phyloP scores from a whole-genome alignment of 2,329 filamentous ascomycete species.

The Knoxdaviesia proteae region DNA sequence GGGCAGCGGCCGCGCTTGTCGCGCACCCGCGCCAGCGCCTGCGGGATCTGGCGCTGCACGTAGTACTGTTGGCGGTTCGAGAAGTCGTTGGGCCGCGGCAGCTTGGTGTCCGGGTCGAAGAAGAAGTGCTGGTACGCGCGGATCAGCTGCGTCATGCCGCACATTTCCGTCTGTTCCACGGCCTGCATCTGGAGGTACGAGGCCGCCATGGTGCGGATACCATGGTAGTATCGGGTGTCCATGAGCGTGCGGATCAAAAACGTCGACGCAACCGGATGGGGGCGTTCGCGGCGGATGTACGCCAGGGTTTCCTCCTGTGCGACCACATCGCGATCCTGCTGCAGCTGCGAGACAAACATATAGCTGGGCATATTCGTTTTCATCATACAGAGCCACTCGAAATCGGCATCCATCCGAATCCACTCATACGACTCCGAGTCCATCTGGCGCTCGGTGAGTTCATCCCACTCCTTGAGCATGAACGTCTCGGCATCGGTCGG shows the following conservation, averaged over 20 bases:
- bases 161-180: slow-evolving; percentile 42
- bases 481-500: slow-evolving; percentile 67
- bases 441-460: slow-evolving; percentile 78
- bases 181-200: slow-evolving; percentile 59
- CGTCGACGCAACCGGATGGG: slow-evolving; percentile 68
- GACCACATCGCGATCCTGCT: slow-evolving; percentile 90
- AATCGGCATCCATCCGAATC: slow-evolving; percentile 95
- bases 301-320: slow-evolving; percentile 65
- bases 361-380: slow-evolving; percentile 69
- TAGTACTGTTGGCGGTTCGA: slow-evolving; percentile 67
- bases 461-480: slow-evolving; percentile 73
- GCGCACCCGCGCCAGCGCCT: slow-evolving; percentile 59
- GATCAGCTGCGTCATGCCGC: slow-evolving; percentile 67
- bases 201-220: slow-evolving; percentile 72
- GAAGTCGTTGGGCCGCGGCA: slow-evolving; percentile 81
- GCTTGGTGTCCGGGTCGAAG: slow-evolving; percentile 57
- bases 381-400: slow-evolving; percentile 88
- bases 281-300: slow-evolving; percentile 43
- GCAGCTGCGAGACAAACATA: slow-evolving; percentile 94
- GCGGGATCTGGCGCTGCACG: slow-evolving; percentile 65
- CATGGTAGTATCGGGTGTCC: slow-evolving; percentile 83
- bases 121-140: slow-evolving; percentile 77
- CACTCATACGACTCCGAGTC: slow-evolving; percentile 94
- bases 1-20: slow-evolving; percentile 56
- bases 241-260: slow-evolving; percentile 78